Conservation (phyloP, 2,329 filamentous ascomycete genomes). For the Neonectria faginata region DNA sequence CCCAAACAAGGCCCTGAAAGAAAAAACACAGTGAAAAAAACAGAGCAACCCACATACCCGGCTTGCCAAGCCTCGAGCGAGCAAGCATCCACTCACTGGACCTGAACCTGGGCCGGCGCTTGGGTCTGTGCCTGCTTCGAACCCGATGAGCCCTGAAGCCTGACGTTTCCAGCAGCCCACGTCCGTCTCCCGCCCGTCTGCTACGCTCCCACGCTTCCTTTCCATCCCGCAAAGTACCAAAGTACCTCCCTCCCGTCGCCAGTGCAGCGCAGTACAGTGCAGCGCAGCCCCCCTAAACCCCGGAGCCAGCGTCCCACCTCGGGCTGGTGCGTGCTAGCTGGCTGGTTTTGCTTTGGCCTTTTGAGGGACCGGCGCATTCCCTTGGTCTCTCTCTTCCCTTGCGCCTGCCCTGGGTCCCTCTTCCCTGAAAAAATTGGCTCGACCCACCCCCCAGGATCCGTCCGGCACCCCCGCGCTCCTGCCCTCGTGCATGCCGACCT, state of each 20-base stretch:
- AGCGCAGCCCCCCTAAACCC: background rate
- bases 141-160: slow-evolving; percentile 21
- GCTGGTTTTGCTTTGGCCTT: slow-evolving; percentile 17
- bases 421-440: slow-evolving; percentile 44
- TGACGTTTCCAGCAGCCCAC: slow-evolving; percentile 16
- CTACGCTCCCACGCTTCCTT: background rate
- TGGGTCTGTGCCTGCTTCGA: slow-evolving; percentile 20
- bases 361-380: slow-evolving; percentile 20
- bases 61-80: slow-evolving; percentile 2
- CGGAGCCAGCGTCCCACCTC: slow-evolving; percentile 13
- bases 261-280: background rate
- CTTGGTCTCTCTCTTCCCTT: slow-evolving; percentile 34
- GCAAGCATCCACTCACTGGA: slow-evolving; percentile 22
- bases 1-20: slow-evolving; percentile 7
- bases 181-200: background rate
- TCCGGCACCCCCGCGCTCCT: slow-evolving; percentile 36
- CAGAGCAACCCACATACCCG: slow-evolving; percentile 3
- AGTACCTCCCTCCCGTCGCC: background rate
- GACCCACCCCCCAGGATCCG: slow-evolving; percentile 41
- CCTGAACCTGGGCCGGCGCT: slow-evolving; percentile 30
- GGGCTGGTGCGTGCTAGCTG: slow-evolving; percentile 2
- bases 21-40: slow-evolving; percentile 14
- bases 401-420: slow-evolving; percentile 38
- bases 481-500: slow-evolving; percentile 34
- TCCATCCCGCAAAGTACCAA: background rate